Evolutionary conservation across 2,329 filamentous ascomycete genomes (phyloP), one percentile per base, ranked within the genome.

Genomic region (Venturia carpophila): DNA sequence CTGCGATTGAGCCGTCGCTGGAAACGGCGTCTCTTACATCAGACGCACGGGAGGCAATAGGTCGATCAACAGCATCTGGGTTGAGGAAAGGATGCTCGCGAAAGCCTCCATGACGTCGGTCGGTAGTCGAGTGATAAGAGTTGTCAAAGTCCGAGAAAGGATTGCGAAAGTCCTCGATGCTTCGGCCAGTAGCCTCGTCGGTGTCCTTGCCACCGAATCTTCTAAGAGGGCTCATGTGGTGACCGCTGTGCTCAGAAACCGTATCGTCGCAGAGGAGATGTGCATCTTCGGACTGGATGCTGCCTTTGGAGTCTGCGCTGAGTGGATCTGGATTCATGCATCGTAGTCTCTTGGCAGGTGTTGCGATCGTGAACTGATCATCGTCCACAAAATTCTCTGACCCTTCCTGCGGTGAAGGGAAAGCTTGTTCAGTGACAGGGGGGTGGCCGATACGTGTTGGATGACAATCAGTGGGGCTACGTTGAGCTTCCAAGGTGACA

Each of bases 1-100:
- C 52, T 9, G 52, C 52, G 19, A 58, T 34, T 3, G 52, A 58
- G 10, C 52, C 52, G 15, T n/a, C 15, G 47, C 47, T 52, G 3
- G 47, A 52, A 15, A 58, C 19, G 17, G 21, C 27, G 19, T 37
- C 7, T 19, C 5, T 1, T 58, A 34, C 30, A 37, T 58, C 30
- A 37, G 52, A 58, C 9, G 52, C 30, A 13, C 52, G 52, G 5
- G 52, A 58, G 27, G 52, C 52, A 34, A 58, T 58, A n/a, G 30
- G 52, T 11, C 52, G 15, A 19, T 58, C 52, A 21, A 58, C 19
- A 37, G 52, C 27, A 21, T 58, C 17, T 11, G 52, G 52, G 15
- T 58, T 37, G 15, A 58, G 30, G 52, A 58, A 58, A 58, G 52
- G 27, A 37, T 58, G 52, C 52, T 58, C 52, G 15, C 52, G 27